A percentile compares a stretch with the other conserved stretches of the same genome.
Evolutionary conservation across 2,329 filamentous ascomycete genomes (phyloP).

Genomic region (Exophiala sp.): DNA sequence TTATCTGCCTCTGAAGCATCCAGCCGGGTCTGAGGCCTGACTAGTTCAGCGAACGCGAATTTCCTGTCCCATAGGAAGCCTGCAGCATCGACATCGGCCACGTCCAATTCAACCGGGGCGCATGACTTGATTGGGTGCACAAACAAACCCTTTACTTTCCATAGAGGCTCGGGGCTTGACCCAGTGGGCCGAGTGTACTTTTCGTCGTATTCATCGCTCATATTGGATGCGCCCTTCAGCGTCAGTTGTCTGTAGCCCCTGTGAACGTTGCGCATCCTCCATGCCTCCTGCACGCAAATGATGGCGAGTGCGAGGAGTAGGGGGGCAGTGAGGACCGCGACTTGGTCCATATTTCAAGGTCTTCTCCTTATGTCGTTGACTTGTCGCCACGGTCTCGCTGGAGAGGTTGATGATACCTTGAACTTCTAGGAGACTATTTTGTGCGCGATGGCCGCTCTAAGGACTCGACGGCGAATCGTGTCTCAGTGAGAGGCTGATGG

Average conservation of each 20-base stretch:
- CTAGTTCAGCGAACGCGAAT: conserved; percentile 69
- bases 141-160: conserved; percentile 62
- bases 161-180: conserved; percentile 33
- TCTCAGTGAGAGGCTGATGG: too few relatives aligned
- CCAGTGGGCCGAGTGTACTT: conserved; percentile 42
- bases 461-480: too few relatives aligned
- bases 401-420: too few relatives aligned
- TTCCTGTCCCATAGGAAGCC: conserved; percentile 76
- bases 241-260: conserved; percentile 51
- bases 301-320: conserved; percentile 10
- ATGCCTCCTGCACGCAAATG: conserved; percentile 8
- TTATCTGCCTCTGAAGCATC: conserved; percentile 33
- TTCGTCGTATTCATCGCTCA: conserved; percentile 52
- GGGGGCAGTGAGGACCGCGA: conserved; percentile 6
- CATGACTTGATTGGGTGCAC: conserved; percentile 83
- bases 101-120: conserved; percentile 64
- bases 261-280: background rate
- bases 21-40: conserved; percentile 32
- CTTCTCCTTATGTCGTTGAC: too few relatives aligned
- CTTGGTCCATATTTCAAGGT: conserved; percentile 9
- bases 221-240: conserved; percentile 45
- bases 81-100: conserved; percentile 57
- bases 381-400: too few relatives aligned
- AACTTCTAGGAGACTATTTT: background rate
- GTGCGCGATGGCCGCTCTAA: too few relatives aligned